A percentile compares a stretch with the other conserved stretches of the same genome.
Evolutionary conservation across 2,329 filamentous ascomycete species (phyloP).

Genomic region (Rutstroemia sp.): DNA sequence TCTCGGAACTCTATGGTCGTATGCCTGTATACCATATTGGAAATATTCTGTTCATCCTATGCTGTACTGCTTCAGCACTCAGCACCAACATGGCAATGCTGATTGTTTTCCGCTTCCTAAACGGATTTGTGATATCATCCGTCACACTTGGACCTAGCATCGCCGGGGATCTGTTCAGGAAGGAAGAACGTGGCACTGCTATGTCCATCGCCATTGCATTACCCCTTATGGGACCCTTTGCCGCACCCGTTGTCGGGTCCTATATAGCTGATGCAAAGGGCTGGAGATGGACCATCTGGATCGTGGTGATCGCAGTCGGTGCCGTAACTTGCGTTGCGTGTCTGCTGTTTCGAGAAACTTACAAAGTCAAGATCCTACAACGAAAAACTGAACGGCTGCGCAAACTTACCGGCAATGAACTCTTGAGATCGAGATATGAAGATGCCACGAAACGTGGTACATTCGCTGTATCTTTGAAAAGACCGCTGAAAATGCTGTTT

Average conservation of each 20-base stretch:
- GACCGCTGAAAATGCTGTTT: slow-evolving; percentile 32
- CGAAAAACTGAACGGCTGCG: not conserved
- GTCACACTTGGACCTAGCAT: not conserved
- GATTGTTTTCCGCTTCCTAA: slow-evolving; percentile 1
- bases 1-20: slow-evolving; percentile 54
- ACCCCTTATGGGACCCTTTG: slow-evolving; percentile 26
- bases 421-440: not conserved
- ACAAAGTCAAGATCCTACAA: not conserved
- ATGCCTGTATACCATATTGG: slow-evolving; percentile 41
- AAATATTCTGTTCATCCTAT: slow-evolving; percentile 43
- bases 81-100: slow-evolving; percentile 36
- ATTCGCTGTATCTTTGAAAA: not conserved
- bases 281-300: slow-evolving; percentile 33
- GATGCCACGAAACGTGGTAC: not conserved
- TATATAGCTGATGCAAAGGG: slow-evolving; percentile 28
- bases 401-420: not conserved
- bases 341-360: not conserved
- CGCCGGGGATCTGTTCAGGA: not conserved
- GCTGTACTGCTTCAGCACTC: slow-evolving; percentile 36
- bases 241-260: slow-evolving; percentile 27
- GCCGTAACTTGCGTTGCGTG: not conserved
- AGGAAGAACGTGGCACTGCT: slow-evolving; percentile 1
- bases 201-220: slow-evolving; percentile 3
- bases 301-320: slow-evolving; percentile 23
- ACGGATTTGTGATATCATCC: not conserved